phyloP scores from a whole-genome alignment of 2,329 filamentous ascomycete genomes.

The Arthrobotrys conoides region DNA sequence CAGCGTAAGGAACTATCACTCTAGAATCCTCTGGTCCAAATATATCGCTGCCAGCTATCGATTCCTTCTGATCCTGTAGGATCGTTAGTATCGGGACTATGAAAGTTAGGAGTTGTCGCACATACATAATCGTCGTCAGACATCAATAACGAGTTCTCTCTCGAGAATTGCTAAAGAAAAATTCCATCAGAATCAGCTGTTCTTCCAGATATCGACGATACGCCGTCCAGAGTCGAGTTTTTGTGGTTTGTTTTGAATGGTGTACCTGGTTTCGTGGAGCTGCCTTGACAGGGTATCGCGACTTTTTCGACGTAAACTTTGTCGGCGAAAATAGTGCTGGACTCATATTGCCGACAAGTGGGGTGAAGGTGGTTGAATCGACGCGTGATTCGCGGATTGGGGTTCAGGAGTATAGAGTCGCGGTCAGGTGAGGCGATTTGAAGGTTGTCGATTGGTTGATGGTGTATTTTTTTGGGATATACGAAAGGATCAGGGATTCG shows the following conservation, averaged over 20 bases:
- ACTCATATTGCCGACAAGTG: slow-evolving; percentile 39
- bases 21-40: slow-evolving; percentile 46
- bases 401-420: slow-evolving; percentile 52
- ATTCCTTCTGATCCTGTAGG: slow-evolving; percentile 37
- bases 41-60: slow-evolving; percentile 55
- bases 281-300: slow-evolving; percentile 35
- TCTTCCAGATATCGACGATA: slow-evolving; percentile 2
- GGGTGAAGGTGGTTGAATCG: slow-evolving; percentile 29
- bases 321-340: slow-evolving; percentile 56
- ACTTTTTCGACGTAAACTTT: slow-evolving; percentile 35
- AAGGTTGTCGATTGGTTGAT: background rate
- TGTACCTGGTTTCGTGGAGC: slow-evolving; percentile 1
- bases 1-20: slow-evolving; percentile 58
- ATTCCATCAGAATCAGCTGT: slow-evolving; percentile 17
- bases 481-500: slow-evolving; percentile 15
- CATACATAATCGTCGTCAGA: slow-evolving; percentile 58
- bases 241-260: background rate
- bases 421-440: slow-evolving; percentile 9
- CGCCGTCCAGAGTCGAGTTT: slow-evolving; percentile 9
- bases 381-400: slow-evolving; percentile 54
- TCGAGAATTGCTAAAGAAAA: slow-evolving; percentile 42
- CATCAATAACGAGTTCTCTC: slow-evolving; percentile 56
- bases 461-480: background rate
- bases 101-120: background rate
- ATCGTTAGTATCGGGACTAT: background rate